Evolutionary conservation across 768 basidiomycete species (phyloP).

Genomic region (Gloeostereum incarnatum): DNA sequence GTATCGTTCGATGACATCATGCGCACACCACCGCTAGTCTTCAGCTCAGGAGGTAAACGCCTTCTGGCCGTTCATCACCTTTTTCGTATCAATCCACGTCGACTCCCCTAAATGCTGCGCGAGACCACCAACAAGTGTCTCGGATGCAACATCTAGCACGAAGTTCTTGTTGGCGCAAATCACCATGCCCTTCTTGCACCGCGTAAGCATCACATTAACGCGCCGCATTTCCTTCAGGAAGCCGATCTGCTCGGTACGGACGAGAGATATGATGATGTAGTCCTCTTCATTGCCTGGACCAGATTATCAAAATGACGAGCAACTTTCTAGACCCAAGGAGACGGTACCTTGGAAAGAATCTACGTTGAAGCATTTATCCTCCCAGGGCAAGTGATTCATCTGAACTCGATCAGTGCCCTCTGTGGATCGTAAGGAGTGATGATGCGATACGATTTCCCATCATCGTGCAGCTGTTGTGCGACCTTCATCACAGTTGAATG

Average conservation of each 20-base stretch:
- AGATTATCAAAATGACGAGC: constrained; percentile 7
- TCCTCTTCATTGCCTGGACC: constrained; percentile 82
- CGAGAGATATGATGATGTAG: constrained; percentile 65
- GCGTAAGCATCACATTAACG: constrained; percentile 83
- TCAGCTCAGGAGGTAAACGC: too few relatives aligned
- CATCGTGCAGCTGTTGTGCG: constrained; percentile 43
- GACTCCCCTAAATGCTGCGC: constrained; percentile 23
- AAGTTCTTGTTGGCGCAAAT: constrained; percentile 59
- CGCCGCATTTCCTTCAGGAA: constrained; percentile 59
- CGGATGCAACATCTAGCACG: constrained; percentile 38
- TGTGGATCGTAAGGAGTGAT: constrained; percentile 83
- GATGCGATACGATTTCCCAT: constrained; percentile 44
- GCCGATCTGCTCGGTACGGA: constrained; percentile 58
- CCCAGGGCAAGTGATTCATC: constrained; percentile 52
- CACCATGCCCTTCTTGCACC: constrained; percentile 73
- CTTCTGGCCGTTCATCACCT: constrained; percentile 27
- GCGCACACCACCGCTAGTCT: too few relatives aligned
- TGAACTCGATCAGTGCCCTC: constrained; percentile 44
- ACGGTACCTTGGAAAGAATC: constrained; percentile 25
- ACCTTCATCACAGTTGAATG: constrained; percentile 44
- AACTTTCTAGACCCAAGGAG: constrained; percentile 6
- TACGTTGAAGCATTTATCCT: constrained; percentile 40
- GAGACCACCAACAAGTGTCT: constrained; percentile 35
- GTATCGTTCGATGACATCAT: too few relatives aligned
- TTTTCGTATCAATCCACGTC: constrained; percentile 27